Conservation (phyloP, 1,284 basidiomycete species). For the Ustilago bromivora region DNA sequence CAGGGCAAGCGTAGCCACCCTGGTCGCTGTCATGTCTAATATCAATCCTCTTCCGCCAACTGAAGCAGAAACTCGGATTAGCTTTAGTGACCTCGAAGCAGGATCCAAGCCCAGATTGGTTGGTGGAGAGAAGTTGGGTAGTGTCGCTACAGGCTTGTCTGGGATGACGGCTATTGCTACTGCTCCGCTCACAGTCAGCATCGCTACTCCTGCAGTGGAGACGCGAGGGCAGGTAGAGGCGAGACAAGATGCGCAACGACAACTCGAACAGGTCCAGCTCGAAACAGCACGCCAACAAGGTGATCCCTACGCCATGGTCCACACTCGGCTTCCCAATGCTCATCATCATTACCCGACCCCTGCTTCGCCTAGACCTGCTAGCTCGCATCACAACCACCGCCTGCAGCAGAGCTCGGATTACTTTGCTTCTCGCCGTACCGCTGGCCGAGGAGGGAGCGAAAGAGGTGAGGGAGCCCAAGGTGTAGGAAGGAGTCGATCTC, state of each 20-base stretch:
- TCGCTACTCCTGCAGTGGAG: not conserved
- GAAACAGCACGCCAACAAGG: slow-evolving; percentile 63
- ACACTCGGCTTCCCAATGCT: slow-evolving; percentile 12
- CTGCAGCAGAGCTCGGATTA: slow-evolving; percentile 16
- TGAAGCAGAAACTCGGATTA: not conserved
- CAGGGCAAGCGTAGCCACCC: slow-evolving; percentile 20
- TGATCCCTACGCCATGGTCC: slow-evolving; percentile 37
- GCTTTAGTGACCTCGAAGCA: not conserved
- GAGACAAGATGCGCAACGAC: slow-evolving; percentile 37
- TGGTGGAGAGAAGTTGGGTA: slow-evolving; percentile 30
- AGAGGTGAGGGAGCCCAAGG: not conserved
- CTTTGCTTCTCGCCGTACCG: not conserved
- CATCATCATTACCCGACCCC: slow-evolving; percentile 28
- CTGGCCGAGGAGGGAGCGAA: not conserved
- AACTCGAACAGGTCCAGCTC: slow-evolving; percentile 47
- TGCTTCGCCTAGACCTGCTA: slow-evolving; percentile 1
- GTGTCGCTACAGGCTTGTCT: slow-evolving; percentile 46
- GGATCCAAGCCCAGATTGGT: not conserved
- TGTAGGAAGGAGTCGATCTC: slow-evolving; percentile 10
- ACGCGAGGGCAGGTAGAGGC: not conserved
- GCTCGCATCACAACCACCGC: slow-evolving; percentile 15
- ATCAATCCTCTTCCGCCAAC: slow-evolving; percentile 10
- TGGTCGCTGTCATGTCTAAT: slow-evolving; percentile 26
- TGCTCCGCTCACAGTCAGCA: slow-evolving; percentile 32
- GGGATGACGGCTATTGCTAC: slow-evolving; percentile 52